Evolutionary conservation across 2,329 filamentous ascomycete genomes (phyloP).

Genomic region (Aureobasidium sp.): DNA sequence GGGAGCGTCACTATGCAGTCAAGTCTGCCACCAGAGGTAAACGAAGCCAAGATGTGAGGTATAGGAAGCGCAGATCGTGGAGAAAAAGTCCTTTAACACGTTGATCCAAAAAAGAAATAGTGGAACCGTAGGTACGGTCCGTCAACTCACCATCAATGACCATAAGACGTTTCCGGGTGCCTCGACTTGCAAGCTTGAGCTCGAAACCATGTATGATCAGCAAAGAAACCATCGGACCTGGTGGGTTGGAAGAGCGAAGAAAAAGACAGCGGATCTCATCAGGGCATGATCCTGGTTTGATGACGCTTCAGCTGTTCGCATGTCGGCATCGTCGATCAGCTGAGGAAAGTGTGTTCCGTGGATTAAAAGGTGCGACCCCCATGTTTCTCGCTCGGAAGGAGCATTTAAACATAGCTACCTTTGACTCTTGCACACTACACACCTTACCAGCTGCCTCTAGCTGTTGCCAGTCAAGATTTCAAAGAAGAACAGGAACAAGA

Average conservation of each 20-base stretch:
- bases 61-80: neutral
- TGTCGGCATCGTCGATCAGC: neutral
- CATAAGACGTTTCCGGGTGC: neutral
- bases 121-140: constrained; percentile 10
- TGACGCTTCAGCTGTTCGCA: constrained; percentile 6
- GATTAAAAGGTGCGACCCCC: neutral
- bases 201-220: neutral
- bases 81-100: neutral
- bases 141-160: neutral
- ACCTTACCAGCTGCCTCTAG: neutral
- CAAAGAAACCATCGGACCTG: neutral
- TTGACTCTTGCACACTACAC: neutral
- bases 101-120: neutral
- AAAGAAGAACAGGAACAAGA: neutral
- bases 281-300: neutral
- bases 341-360: neutral
- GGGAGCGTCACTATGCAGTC: neutral
- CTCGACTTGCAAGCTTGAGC: neutral
- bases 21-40: neutral
- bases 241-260: neutral
- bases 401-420: neutral
- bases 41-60: neutral
- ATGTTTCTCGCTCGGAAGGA: neutral
- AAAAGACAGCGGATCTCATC: neutral
- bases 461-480: neutral